Percentiles rank a stretch among this genome's conserved stretches.
Evolutionary conservation across 257 asterid species (phyloP).

Genomic region (Lycium ferocissimum): DNA sequence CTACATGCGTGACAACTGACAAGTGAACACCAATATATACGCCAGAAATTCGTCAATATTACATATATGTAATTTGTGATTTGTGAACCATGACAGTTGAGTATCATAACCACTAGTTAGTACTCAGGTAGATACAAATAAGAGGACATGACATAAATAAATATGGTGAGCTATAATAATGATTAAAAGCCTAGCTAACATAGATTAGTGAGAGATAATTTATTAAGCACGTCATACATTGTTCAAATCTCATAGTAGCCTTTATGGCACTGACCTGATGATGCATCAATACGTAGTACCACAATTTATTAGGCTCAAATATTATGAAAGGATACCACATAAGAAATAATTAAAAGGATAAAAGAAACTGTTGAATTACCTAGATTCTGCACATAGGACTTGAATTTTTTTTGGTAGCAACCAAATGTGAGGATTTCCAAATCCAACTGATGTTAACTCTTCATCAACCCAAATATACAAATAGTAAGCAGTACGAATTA

Average conservation of each 20-base stretch:
- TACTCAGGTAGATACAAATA: too few relatives aligned
- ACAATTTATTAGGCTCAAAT: neutral
- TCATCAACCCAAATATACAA: neutral
- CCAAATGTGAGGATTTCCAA: neutral
- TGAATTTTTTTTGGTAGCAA: neutral
- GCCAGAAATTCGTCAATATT: too few relatives aligned
- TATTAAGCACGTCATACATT: neutral
- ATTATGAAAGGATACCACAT: neutral
- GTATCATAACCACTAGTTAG: too few relatives aligned
- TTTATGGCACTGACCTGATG: neutral
- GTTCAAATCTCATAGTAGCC: neutral
- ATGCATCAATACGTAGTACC: neutral
- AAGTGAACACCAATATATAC: too few relatives aligned
- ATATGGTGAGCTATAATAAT: neutral
- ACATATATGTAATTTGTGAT: too few relatives aligned
- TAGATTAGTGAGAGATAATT: neutral
- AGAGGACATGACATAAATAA: neutral
- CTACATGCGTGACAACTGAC: too few relatives aligned
- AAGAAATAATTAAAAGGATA: neutral
- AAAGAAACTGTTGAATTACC: neutral
- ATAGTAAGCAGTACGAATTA: neutral
- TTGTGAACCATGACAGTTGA: too few relatives aligned
- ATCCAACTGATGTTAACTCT: conserved; percentile 20
- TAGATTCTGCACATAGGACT: conserved; percentile 17
- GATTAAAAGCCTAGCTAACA: too few relatives aligned